A percentile compares a stretch with the other conserved stretches of the same genome.
Evolutionary conservation across 2,329 filamentous ascomycete species (phyloP).

Genomic region (Cytospora chrysosperma): DNA sequence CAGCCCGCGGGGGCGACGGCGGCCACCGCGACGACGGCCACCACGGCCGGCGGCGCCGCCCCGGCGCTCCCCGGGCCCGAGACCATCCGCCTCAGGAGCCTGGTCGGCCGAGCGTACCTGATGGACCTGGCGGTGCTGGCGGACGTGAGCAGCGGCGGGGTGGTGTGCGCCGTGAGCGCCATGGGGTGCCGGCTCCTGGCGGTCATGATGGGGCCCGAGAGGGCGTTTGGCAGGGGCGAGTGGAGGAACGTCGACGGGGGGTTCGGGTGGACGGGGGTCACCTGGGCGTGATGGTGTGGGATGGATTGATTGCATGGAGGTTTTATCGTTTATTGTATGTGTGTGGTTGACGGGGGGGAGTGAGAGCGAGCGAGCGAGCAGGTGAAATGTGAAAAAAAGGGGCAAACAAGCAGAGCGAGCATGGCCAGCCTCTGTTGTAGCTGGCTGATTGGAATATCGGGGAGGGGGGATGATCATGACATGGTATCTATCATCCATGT

Average conservation of each 20-base stretch:
- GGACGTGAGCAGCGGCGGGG: conserved; percentile 56
- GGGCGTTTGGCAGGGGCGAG: conserved; percentile 54
- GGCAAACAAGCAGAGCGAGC: background rate
- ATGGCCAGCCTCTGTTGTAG: background rate
- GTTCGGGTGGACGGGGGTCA: conserved; percentile 57
- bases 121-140: conserved; percentile 77
- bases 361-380: background rate
- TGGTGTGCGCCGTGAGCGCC: conserved; percentile 76
- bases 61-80: too few relatives aligned
- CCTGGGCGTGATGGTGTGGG: conserved; percentile 8
- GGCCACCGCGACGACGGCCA: conserved; percentile 27
- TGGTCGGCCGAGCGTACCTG: conserved; percentile 78
- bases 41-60: conserved; percentile 38
- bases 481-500: background rate
- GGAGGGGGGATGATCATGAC: too few relatives aligned
- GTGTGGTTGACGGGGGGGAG: background rate
- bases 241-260: conserved; percentile 82
- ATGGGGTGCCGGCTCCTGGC: conserved; percentile 72
- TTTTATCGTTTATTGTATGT: too few relatives aligned
- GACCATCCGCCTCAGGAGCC: conserved; percentile 66
- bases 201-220: conserved; percentile 86
- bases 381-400: too few relatives aligned
- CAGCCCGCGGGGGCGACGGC: conserved; percentile 37
- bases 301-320: too few relatives aligned
- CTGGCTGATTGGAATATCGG: too few relatives aligned